A percentile compares a stretch with the other conserved stretches of the same genome.
These are phyloP conservation scores for Phascolomyces articulosus DNA, from an alignment of 371 early-diverging fungal genomes.

Conservation along the genomic window DNA sequence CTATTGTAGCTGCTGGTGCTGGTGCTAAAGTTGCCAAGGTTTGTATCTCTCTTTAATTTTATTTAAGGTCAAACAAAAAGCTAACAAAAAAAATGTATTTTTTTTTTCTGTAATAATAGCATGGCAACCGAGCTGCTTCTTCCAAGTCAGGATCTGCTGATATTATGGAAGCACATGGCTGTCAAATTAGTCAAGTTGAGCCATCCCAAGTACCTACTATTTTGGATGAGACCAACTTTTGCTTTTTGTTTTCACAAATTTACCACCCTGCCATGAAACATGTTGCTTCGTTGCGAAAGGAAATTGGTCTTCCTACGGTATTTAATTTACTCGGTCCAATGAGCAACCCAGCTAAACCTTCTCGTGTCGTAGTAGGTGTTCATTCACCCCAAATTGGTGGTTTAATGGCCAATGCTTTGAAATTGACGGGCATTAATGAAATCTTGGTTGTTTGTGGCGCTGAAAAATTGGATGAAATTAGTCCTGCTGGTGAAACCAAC, in stretches of 20 bases:
- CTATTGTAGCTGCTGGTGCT: conserved; percentile 92
- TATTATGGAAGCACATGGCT: conserved; percentile 85
- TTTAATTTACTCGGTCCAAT: conserved; percentile 96
- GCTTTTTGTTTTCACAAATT: conserved; percentile 90
- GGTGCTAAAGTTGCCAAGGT: conserved; percentile 94
- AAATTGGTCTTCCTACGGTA: conserved; percentile 92
- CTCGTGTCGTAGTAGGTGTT: conserved; percentile 89
- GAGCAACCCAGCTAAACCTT: conserved; percentile 87
- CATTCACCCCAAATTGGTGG: conserved; percentile 77
- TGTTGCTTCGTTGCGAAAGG: conserved; percentile 77
- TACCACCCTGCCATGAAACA: conserved; percentile 94
- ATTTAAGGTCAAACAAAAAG: too few species aligned
- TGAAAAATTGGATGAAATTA: conserved; percentile 85
- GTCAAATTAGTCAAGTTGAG: conserved; percentile 66
- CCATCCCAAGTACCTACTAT: conserved; percentile 70
- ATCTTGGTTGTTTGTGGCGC: conserved; percentile 89
- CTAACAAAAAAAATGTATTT: neutral
- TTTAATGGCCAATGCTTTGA: conserved; percentile 85
- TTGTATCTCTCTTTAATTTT: too few species aligned
- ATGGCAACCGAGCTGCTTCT: conserved; percentile 94
- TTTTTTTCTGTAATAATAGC: conserved; percentile 47
- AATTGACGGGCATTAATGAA: conserved; percentile 72
- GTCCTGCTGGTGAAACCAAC: conserved; percentile 76
- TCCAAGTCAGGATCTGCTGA: conserved; percentile 95
- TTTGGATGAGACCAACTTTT: conserved; percentile 74